phyloP scores from a whole-genome alignment of 768 basidiomycete genomes.

The Podaxis carcinomalis region DNA sequence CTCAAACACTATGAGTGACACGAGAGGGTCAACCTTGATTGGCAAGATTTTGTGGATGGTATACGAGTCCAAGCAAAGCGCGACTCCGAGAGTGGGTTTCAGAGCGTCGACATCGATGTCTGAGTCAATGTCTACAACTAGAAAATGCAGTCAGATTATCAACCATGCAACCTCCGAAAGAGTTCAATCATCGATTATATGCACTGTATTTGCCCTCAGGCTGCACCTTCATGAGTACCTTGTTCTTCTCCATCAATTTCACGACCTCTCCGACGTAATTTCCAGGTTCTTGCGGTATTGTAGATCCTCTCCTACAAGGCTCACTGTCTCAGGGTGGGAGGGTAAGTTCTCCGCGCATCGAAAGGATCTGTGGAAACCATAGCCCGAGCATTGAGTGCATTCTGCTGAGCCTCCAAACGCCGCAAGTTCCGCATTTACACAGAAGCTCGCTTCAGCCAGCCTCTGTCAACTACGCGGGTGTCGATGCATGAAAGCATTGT shows the following conservation, averaged over 20 bases:
- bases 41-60: slow-evolving; percentile 95
- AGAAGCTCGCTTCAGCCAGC: too few relatives aligned
- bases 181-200: slow-evolving; percentile 25
- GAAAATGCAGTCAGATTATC: not conserved
- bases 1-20: slow-evolving; percentile 99
- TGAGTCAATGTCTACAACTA: slow-evolving; percentile 91
- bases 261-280: slow-evolving; percentile 97
- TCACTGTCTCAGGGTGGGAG: slow-evolving; percentile 43
- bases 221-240: slow-evolving; percentile 96
- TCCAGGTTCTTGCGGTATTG: slow-evolving; percentile 92
- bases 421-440: slow-evolving; percentile 85
- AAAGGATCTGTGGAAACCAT: slow-evolving; percentile 6
- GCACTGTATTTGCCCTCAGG: slow-evolving; percentile 98
- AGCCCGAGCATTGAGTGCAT: slow-evolving; percentile 96
- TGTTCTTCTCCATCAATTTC: slow-evolving; percentile 98
- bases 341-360: not conserved
- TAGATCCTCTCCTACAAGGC: slow-evolving; percentile 86
- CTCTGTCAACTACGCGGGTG: too few relatives aligned
- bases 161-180: not conserved
- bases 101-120: slow-evolving; percentile 80
- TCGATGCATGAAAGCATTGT: too few relatives aligned
- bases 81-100: slow-evolving; percentile 85
- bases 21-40: slow-evolving; percentile 96
- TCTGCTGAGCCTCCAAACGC: slow-evolving; percentile 93
- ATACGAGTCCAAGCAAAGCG: slow-evolving; percentile 96